Evolutionary conservation across 1,139 yeast genomes (phyloP).

Genomic region (Candida anutae): DNA sequence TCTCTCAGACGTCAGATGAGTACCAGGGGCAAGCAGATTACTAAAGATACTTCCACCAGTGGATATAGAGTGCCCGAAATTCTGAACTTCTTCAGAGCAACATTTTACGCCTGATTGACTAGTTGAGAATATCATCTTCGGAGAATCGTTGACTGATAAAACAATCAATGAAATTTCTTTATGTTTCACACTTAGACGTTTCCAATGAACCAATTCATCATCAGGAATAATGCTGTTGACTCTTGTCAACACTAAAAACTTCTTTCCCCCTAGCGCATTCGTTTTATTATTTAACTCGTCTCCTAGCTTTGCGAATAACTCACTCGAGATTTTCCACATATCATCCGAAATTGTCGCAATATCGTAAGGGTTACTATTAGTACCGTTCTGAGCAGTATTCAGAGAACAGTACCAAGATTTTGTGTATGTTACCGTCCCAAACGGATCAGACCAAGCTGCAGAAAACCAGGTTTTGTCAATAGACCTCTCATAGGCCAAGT

Average conservation of each 20-base stretch:
- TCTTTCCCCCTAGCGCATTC: conserved; percentile 41
- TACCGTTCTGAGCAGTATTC: conserved; percentile 7
- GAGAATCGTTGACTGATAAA: conserved; percentile 59
- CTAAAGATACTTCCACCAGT: too few species aligned
- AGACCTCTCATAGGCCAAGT: conserved; percentile 79
- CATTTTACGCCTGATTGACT: too few species aligned
- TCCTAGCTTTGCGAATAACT: conserved; percentile 28
- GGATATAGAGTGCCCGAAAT: too few species aligned
- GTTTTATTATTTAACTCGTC: conserved; percentile 26
- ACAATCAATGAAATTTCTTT: conserved; percentile 64
- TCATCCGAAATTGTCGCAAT: conserved; percentile 31
- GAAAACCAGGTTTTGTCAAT: conserved; percentile 77
- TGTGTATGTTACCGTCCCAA: conserved; percentile 55
- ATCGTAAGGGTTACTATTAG: conserved; percentile 15
- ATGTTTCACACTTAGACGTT: conserved; percentile 51
- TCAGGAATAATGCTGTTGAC: conserved; percentile 68
- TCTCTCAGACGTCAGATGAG: too few species aligned
- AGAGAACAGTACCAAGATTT: conserved; percentile 58
- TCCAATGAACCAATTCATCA: conserved; percentile 74
- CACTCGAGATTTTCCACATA: conserved; percentile 30
- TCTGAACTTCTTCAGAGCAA: too few species aligned
- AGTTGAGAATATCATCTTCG: conserved; percentile 42
- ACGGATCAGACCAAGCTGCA: conserved; percentile 87
- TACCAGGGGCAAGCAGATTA: too few species aligned
- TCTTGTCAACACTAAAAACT: conserved; percentile 60